Percentiles rank a stretch among this genome's conserved stretches.
Evolutionary conservation across 2,329 filamentous ascomycete species (phyloP).

Genomic region (Elsinoe necatrix): DNA sequence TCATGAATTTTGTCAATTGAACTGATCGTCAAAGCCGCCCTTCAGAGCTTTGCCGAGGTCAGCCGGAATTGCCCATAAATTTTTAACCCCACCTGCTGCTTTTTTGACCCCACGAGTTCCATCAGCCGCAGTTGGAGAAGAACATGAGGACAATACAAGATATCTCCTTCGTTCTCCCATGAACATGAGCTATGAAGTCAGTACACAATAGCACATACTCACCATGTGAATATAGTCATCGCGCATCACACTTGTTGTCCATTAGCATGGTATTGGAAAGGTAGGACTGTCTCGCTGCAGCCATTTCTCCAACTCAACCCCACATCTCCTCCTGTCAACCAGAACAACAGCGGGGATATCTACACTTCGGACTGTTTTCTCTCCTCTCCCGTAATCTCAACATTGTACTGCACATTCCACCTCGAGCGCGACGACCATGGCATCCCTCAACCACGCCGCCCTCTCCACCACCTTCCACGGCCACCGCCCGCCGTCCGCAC

Average conservation of each 20-base stretch:
- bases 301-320: conserved; percentile 9
- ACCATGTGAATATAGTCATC: no score
- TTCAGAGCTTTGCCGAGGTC: not conserved
- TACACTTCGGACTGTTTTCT: not conserved
- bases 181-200: no score
- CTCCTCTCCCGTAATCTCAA: not conserved
- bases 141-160: not conserved
- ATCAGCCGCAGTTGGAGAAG: conserved; percentile 1
- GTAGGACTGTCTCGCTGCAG: not conserved
- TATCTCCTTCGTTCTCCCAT: not conserved
- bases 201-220: no score
- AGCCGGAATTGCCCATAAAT: not conserved
- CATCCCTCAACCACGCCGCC: conserved; percentile 14
- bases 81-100: conserved; percentile 2
- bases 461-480: conserved; percentile 19
- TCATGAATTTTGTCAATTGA: no score
- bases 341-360: not conserved
- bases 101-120: conserved; percentile 13
- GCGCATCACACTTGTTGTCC: no score
- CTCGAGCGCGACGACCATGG: conserved; percentile 6
- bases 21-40: no score
- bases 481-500: not conserved
- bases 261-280: no score
- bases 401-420: not conserved
- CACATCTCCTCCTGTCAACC: conserved; percentile 11